phyloP scores from a whole-genome alignment of 208 protist species.

The Wallacemonas sp. region DNA sequence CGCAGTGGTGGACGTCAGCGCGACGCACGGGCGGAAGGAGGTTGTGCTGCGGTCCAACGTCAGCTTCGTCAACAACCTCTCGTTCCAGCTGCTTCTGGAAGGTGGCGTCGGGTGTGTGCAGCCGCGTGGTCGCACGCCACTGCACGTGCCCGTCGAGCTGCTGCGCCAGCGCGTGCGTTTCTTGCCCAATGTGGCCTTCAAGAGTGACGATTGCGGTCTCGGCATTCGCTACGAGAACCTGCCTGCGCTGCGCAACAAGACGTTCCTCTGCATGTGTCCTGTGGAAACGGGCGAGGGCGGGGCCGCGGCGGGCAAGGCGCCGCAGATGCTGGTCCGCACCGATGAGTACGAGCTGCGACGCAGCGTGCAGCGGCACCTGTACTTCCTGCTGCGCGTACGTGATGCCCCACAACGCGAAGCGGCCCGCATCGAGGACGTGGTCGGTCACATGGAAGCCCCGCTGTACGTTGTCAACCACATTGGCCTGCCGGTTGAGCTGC shows the following conservation, averaged over 20 bases:
- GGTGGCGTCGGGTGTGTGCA: slow-evolving; percentile 27
- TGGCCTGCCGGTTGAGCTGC: slow-evolving; percentile 51
- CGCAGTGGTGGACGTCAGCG: slow-evolving; percentile 53
- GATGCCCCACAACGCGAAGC: slow-evolving; percentile 14
- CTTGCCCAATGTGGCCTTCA: slow-evolving; percentile 19
- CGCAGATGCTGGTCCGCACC: slow-evolving; percentile 23
- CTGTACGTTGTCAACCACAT: slow-evolving; percentile 53
- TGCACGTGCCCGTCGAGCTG: slow-evolving; percentile 30
- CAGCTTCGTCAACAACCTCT: slow-evolving; percentile 52
- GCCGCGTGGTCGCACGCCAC: not conserved
- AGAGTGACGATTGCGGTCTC: slow-evolving; percentile 28
- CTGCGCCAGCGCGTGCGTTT: slow-evolving; percentile 33
- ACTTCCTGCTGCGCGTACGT: slow-evolving; percentile 45
- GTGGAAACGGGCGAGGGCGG: not conserved
- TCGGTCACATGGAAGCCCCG: slow-evolving; percentile 9
- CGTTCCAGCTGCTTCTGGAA: slow-evolving; percentile 31
- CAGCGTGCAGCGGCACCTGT: slow-evolving; percentile 25
- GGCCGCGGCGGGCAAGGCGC: not conserved
- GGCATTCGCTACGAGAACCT: slow-evolving; percentile 70
- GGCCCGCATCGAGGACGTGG: slow-evolving; percentile 2
- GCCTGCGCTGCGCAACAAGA: slow-evolving; percentile 39
- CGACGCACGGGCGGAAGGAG: slow-evolving; percentile 37
- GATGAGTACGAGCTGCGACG: slow-evolving; percentile 30
- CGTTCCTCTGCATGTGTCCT: slow-evolving; percentile 49
- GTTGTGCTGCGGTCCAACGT: slow-evolving; percentile 51